Base-by-base conservation (phyloP, 192 early-diverging fungal genomes). In the Dissophora ornata region DNA sequence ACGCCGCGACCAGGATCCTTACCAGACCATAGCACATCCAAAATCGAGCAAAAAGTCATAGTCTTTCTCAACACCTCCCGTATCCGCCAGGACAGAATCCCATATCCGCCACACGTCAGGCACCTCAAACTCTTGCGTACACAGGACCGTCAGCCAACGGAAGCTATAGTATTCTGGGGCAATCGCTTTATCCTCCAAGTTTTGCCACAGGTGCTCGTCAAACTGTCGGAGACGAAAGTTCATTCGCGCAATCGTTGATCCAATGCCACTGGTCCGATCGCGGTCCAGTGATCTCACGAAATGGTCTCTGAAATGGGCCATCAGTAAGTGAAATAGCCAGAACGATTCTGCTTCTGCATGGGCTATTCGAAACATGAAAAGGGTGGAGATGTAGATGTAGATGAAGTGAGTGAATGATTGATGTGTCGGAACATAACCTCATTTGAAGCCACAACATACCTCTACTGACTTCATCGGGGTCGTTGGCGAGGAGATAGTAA, bases 321-420 rank as follows among this genome's bases (percentile, higher is more conserved):
- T 88, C 4, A 91, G 62, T 0, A 75, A 65, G n/a, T 87, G 88
- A 69, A 95, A 92, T 29, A 90, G 45, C 80, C 88, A 93, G 62
- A 95, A 95, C 0, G 89, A 77, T 64, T 94, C 92, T 10, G 94
- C 91, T 71, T 95, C 93, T 19, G 88, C 90, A 56, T 93, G 88
- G 5, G 88, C 90, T 83, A 66, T 22, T 50, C 30, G 34, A 45
- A 9, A 38, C 5, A 38, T 38, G 36, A 36, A 55, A 38, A 36
- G 32, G 52, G 36, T 21, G n/a, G n/a, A n/a, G n/a, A n/a, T n/a
- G n/a, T n/a, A n/a, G n/a, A n/a, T n/a, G n/a, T n/a, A n/a, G n/a
- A n/a, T n/a, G n/a, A n/a, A n/a, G n/a, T n/a, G n/a, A n/a, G n/a
- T n/a, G n/a, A n/a, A n/a, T n/a, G n/a, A n/a, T n/a, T n/a, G n/a